Evolutionary conservation across 306 rosid species (phyloP).

Genomic region (Potentilla sterilis): DNA sequence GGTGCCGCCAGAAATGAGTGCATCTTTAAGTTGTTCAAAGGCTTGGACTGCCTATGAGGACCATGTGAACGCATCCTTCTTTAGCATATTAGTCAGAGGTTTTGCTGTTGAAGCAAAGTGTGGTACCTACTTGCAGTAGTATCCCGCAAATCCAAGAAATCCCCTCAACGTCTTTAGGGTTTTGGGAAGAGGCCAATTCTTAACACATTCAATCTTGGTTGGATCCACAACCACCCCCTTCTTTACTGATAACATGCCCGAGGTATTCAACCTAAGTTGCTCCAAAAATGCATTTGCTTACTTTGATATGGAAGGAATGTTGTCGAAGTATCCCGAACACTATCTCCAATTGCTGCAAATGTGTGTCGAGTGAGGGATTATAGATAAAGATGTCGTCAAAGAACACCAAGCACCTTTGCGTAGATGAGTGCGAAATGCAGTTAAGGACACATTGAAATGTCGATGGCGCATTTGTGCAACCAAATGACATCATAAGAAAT

Average conservation of each 20-base stretch:
- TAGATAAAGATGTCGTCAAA: not conserved
- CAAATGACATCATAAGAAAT: not conserved
- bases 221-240: not conserved
- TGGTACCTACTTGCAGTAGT: not conserved
- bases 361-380: rapidly evolving
- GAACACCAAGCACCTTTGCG: not conserved
- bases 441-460: not conserved
- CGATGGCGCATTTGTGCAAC: not conserved
- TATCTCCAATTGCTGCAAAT: rapidly evolving
- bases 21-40: not conserved
- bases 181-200: not conserved
- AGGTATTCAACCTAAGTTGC: not conserved
- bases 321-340: not conserved
- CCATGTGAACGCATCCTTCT: not conserved
- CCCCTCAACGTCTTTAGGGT: not conserved
- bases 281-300: not conserved
- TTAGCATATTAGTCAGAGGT: not conserved
- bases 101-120: not conserved
- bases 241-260: not conserved
- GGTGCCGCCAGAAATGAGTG: not conserved
- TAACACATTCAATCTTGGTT: not conserved
- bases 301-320: rapidly evolving
- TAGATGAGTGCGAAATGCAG: rapidly evolving
- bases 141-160: not conserved
- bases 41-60: rapidly evolving